A percentile compares a stretch with the other conserved stretches of the same genome.
Conservation (phyloP, 2,329 filamentous ascomycete species). For the Fusarium verticillioides region DNA sequence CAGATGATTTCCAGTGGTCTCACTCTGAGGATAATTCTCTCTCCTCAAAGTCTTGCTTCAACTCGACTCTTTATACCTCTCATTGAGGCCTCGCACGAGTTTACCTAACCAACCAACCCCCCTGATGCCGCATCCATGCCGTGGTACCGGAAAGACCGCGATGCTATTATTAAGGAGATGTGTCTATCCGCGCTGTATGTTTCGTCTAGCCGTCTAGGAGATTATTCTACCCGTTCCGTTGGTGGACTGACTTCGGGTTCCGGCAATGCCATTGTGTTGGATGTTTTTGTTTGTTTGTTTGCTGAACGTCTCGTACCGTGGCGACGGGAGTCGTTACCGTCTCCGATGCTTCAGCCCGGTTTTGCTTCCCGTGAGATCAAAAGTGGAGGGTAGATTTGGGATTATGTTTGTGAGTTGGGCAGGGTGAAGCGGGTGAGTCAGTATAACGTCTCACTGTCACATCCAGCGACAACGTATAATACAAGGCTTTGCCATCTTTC, state of each 20-base stretch:
- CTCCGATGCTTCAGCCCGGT: conserved; percentile 5
- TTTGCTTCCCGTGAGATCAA: neutral
- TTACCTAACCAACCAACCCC: neutral
- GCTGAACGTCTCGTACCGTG: neutral
- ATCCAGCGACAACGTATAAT: neutral
- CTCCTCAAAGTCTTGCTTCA: conserved; percentile 9
- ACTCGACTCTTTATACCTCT: conserved; percentile 43
- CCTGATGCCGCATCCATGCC: conserved; percentile 29
- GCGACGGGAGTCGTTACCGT: neutral
- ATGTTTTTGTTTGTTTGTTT: neutral
- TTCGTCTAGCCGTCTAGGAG: conserved; percentile 29
- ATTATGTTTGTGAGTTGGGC: neutral
- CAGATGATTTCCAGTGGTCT: conserved; percentile 27
- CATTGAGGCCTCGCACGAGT: conserved; percentile 35
- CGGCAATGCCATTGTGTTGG: conserved; percentile 1
- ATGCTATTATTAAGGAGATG: conserved; percentile 21
- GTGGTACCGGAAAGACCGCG: conserved; percentile 32
- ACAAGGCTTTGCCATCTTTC: neutral
- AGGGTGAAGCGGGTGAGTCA: neutral
- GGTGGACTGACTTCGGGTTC: neutral
- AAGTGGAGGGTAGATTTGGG: neutral
- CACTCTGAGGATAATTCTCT: conserved; percentile 15
- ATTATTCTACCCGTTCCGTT: conserved; percentile 1
- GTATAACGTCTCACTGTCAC: conserved; percentile 32
- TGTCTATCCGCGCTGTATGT: conserved; percentile 17